These are phyloP conservation scores for Mortierella sp. DNA, from an alignment of 371 early-diverging fungal genomes.

Conservation along the genomic window DNA sequence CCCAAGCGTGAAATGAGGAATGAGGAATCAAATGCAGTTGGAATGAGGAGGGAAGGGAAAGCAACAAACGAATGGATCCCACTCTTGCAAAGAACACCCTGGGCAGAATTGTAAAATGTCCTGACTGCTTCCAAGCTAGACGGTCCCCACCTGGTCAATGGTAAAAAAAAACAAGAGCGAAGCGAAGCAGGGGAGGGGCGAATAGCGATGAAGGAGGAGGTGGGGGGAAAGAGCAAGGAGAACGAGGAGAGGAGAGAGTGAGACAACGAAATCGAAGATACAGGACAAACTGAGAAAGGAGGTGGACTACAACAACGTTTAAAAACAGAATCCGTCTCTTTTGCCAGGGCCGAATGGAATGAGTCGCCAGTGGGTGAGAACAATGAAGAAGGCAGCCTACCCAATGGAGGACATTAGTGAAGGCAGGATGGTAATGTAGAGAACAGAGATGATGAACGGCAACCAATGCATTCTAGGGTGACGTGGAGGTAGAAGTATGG, in stretches of 20 bases:
- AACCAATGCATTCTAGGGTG: no score
- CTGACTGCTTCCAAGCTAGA: no score
- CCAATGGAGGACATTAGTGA: not conserved
- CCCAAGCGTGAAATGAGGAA: no score
- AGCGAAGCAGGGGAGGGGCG: conserved; percentile 8
- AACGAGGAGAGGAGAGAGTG: not conserved
- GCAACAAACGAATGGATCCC: no score
- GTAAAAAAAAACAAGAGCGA: not conserved
- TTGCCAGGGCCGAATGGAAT: not conserved
- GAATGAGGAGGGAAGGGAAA: no score
- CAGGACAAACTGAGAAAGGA: conserved; percentile 6
- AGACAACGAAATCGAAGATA: conserved; percentile 1
- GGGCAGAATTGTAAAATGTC: no score
- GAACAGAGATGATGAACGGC: no score
- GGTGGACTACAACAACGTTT: not conserved
- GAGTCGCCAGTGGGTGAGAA: not conserved
- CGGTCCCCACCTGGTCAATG: not conserved
- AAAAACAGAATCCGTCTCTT: not conserved
- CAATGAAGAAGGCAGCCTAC: not conserved
- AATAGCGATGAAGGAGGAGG: conserved; percentile 12
- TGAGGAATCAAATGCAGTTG: no score
- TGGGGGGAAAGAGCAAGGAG: conserved; percentile 6
- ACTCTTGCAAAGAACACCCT: not conserved
- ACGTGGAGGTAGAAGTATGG: no score
- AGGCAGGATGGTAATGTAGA: no score